Conservation (phyloP, 2,329 filamentous ascomycete genomes). For the Phaeosphaeriaceae sp. region DNA sequence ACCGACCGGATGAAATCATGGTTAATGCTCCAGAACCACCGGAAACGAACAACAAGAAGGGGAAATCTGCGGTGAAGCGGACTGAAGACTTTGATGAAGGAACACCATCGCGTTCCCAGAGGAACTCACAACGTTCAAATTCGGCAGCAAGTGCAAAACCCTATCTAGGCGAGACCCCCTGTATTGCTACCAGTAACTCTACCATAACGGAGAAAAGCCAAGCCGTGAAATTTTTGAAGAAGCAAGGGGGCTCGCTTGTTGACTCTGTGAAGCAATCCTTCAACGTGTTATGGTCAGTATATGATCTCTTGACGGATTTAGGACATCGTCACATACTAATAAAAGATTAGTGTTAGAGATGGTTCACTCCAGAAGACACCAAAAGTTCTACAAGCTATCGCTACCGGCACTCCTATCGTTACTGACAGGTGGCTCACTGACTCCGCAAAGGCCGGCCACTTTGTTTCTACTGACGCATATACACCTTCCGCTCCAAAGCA, state of each 20-base stretch:
- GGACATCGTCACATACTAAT: slow-evolving; percentile 15
- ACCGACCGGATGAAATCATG: slow-evolving; percentile 12
- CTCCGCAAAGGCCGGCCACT: slow-evolving; percentile 41
- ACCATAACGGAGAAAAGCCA: slow-evolving; percentile 27
- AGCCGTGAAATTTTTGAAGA: slow-evolving; percentile 44
- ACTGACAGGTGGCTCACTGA: slow-evolving; percentile 55
- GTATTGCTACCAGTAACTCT: slow-evolving; percentile 45
- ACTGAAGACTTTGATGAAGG: slow-evolving; percentile 4
- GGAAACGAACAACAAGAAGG: slow-evolving; percentile 21
- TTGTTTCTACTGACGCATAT: slow-evolving; percentile 47
- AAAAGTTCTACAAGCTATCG: slow-evolving; percentile 54
- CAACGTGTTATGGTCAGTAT: slow-evolving; percentile 43
- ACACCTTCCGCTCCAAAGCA: slow-evolving; percentile 40
- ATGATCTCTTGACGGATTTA: background rate
- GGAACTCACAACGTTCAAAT: slow-evolving; percentile 25
- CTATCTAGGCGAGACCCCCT: slow-evolving; percentile 35
- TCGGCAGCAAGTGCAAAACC: slow-evolving; percentile 8
- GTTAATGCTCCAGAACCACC: slow-evolving; percentile 5
- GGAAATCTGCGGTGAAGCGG: slow-evolving; percentile 3
- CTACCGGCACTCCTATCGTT: slow-evolving; percentile 53
- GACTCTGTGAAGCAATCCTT: slow-evolving; percentile 39
- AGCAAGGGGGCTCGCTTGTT: slow-evolving; percentile 36
- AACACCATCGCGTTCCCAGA: slow-evolving; percentile 24
- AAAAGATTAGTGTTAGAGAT: slow-evolving; percentile 44
- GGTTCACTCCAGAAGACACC: slow-evolving; percentile 50